These are phyloP conservation scores for Oryza punctata DNA, from an alignment of 176 grass and related monocot species.

Conservation along the genomic window DNA sequence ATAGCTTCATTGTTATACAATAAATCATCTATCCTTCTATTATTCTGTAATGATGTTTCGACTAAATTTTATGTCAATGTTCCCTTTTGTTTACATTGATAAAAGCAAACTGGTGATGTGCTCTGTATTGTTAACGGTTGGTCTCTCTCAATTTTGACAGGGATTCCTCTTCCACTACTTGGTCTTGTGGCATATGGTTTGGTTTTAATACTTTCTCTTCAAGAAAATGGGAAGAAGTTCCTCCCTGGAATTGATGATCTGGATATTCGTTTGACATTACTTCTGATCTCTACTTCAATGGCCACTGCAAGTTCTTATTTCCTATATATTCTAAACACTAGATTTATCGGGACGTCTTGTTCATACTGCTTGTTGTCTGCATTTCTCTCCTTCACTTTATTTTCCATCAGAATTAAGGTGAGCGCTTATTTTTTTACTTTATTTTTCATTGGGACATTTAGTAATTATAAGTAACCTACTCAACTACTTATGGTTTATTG, in stretches of 20 bases:
- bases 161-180: slow-evolving; percentile 75
- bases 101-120: neutral
- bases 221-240: slow-evolving; percentile 52
- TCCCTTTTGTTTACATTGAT: neutral
- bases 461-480: neutral
- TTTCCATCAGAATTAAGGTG: slow-evolving; percentile 88
- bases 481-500: slow-evolving; percentile 6
- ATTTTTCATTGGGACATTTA: neutral
- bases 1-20: neutral
- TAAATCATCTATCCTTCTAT: neutral
- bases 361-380: too few relatives aligned
- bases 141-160: slow-evolving; percentile 36
- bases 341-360: slow-evolving; percentile 70
- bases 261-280: slow-evolving; percentile 67
- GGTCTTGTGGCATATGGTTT: slow-evolving; percentile 72
- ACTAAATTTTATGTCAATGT: neutral
- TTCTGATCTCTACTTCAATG: slow-evolving; percentile 77
- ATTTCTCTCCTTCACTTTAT: slow-evolving; percentile 50
- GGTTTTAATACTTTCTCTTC: slow-evolving; percentile 70
- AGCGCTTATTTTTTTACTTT: neutral
- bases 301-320: slow-evolving; percentile 93
- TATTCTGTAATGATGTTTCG: neutral
- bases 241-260: slow-evolving; percentile 55
- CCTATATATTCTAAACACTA: slow-evolving; percentile 77
- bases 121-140: neutral